Base-by-base conservation (phyloP, 2,329 filamentous ascomycete genomes). In the Sporothrix schenckii region DNA sequence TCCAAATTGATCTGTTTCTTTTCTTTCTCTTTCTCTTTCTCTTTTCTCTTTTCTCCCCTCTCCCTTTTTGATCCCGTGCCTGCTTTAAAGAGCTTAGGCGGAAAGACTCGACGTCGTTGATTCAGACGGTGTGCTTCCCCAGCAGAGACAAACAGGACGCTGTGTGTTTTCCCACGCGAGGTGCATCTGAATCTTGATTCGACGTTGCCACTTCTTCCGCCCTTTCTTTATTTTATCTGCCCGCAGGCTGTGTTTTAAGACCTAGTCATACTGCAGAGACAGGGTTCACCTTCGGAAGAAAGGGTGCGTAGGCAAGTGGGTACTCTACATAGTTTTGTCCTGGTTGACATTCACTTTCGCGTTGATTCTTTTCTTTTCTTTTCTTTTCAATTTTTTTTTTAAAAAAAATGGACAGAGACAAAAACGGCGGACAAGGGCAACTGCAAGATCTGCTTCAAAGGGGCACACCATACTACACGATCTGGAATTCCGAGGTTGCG, bases 401-500 rank as follows among this genome's bases (percentile, higher is more conserved):
- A 19, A 44, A 27, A 47, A 21, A 63, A 63, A 58, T 39, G 16
- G 2, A 24, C 24, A 21, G 44, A 13, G n/a, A 56, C 61, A 44
- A 13, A 39, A 68, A 24, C 39, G 34, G 21, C n/a, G 41, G 44
- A 19, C 34, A 67, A 63, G 58, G 52, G 41, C 13, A 49, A 30
- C 68, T 66, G 73, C 70, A 50, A 75, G 71, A 75, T 74, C 73
- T 74, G 61, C 69, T 41, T 67, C 69, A 66, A 44, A 24, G 44
- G 54, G 41, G 53, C n/a, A 44, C 66, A 56, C 56, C 34, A 56
- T 13, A 69, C 71, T 74, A 72, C 74, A 73, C 73, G 71, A 75
- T 75, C 74, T 73, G 65, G 66, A 73, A 72, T 61, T 47, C 63
- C 66, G 27, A 47, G 39, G 47, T 49, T 50, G 69, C n/a, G 49